Conservation (phyloP, 176 grass and related monocot genomes). For the Carex myosuroides region DNA sequence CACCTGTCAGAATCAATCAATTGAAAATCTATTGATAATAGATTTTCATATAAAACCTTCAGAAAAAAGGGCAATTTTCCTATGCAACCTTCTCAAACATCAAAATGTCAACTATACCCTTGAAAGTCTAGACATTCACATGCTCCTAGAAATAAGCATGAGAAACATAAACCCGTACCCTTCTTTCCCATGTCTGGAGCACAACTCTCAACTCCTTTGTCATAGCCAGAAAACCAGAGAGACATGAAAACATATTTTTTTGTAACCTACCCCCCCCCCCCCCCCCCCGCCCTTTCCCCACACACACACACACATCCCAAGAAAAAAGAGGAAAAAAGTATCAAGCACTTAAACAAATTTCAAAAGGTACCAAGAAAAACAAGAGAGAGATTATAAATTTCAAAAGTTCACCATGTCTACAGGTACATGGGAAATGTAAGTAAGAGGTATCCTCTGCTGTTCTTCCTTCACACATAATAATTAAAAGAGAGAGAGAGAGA, state of each 20-base stretch:
- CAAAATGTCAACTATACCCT: neutral
- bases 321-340: neutral
- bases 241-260: neutral
- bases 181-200: neutral
- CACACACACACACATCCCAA: neutral
- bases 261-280: neutral
- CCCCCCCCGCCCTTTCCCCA: neutral
- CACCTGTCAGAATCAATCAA: neutral
- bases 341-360: neutral
- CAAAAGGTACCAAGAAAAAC: neutral
- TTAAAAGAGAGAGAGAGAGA: neutral
- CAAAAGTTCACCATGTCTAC: neutral
- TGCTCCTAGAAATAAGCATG: neutral
- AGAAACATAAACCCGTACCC: neutral
- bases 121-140: neutral
- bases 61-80: neutral
- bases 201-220: neutral
- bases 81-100: neutral
- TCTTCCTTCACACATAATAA: neutral
- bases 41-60: neutral
- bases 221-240: neutral
- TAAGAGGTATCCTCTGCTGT: neutral
- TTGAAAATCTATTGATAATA: neutral
- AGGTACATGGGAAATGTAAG: neutral
- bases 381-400: neutral